Base-by-base conservation (phyloP, 2,329 filamentous ascomycete genomes). In the Arthrobotrys megalospora region DNA sequence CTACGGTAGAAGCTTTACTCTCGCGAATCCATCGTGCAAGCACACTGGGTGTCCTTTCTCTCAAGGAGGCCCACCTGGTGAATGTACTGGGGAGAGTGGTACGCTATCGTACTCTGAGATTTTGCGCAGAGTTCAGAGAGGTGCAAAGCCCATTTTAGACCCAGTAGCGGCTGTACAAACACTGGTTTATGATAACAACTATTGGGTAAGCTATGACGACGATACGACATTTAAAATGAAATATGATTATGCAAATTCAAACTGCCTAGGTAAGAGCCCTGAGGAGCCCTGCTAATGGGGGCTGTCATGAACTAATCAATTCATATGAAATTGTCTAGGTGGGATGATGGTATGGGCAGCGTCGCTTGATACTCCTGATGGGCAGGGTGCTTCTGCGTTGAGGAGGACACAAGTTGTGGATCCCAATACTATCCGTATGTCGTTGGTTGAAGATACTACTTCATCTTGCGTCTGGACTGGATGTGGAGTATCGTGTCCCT, bases 181-280 rank as follows among this genome's bases (percentile, higher is more conserved):
- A 32, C 21, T 21, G 12, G 12, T 53, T 41, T 63, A 63, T 34
- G 67, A 71, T 28, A 63, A 63, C 67, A 82, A 83, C 65, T 84
- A 87, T 76, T 87, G 85, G 86, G 83, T 86, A 0, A 83, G 82
- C 1, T 87, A 82, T 47, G 85, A 86, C 79, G 84, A 86, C 67
- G 62, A 73, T 0, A 82, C 83, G 0, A 86, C 85, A 0, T 81
- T 85, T 14, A 79, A 82, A 38, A 34, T 80, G 41, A 85, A 86
- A 79, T 80, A 81, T 0, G 80, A 83, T 4, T 83, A 79, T 36
- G 84, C 84, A 0, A 84, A 84, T 50, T 36, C 80, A 0, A 63
- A 80, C 0, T 83, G 85, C 7, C 78, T 86, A 19, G 63, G 45
- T 47, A 48, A 16, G 21, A 16, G 12, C 32, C 21, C 41, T 12